Base-by-base conservation (phyloP, 1,139 yeast species). In the Arxiozyma heterogenica region DNA sequence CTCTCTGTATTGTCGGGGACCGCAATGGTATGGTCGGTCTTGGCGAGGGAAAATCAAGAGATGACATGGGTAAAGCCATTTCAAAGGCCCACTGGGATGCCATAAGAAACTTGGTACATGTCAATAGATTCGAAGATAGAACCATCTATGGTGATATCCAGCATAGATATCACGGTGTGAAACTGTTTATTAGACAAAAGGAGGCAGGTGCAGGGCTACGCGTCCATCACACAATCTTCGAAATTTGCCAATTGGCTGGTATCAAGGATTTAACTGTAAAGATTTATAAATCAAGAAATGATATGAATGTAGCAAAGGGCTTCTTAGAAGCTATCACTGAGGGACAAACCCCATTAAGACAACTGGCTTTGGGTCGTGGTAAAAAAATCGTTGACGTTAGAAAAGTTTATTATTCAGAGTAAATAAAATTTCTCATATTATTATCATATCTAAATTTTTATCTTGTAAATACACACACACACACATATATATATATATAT, bases 181-280 rank as follows among this genome's bases (percentile, higher is more conserved):
- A 84, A 64, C 76, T 93, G 61, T 82, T 84, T 64, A 74, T 93
- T 62, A 81, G 91, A 65, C 82, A 96, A 4, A 93, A 96, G 0
- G 95, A 96, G 44, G 84, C 95, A 2, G 98, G 98, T 61, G 87
- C 88, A 61, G 99, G 99, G 41, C 78, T 93, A 57, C 80, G 98
- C 65, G 97, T 91, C 51, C 91, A 91, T 73, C 95, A 89, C 63
- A 82, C 85, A 70, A 84, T 93, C 61, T 89, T 86, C 65, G 97
- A 91, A 73, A 83, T 94, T 57, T 93, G 98, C 71, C 89, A 86
- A 68, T 85, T 93, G 58, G 96, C 94, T 3, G 99, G 99, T 59
- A 90, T 93, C 67, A 87, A 86, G 70, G 99, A 93, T 73, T 76
- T 93, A 63, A 82, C 91, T 63, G 97, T 95, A 4, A 91, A 91